A percentile compares a stretch with the other conserved stretches of the same genome.
These are phyloP conservation scores for Hirsutella thompsonii DNA, from an alignment of 2,329 filamentous ascomycete species.

Conservation along the genomic window DNA sequence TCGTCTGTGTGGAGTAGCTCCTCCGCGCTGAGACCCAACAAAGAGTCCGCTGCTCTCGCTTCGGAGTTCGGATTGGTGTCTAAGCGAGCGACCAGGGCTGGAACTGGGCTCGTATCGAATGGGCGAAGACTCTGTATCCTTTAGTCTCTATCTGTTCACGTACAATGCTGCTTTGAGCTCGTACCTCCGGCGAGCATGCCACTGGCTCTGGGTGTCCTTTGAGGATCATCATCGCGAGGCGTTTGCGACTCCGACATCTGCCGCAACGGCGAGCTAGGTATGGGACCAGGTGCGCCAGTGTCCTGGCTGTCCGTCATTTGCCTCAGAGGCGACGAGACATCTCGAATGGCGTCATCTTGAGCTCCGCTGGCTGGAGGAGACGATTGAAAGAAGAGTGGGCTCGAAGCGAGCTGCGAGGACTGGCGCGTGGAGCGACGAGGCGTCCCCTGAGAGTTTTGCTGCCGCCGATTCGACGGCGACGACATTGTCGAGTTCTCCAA, in stretches of 20 bases:
- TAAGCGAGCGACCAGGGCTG: slow-evolving; percentile 56
- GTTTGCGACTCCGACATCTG: slow-evolving; percentile 47
- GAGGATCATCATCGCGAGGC: slow-evolving; percentile 32
- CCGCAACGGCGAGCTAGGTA: slow-evolving; percentile 46
- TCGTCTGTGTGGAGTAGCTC: slow-evolving; percentile 44
- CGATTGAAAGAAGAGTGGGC: slow-evolving; percentile 65
- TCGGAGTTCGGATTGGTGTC: slow-evolving; percentile 56
- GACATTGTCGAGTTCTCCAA: slow-evolving; percentile 20
- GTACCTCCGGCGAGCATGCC: slow-evolving; percentile 48
- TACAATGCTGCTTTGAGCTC: not conserved
- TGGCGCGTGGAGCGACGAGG: slow-evolving; percentile 29
- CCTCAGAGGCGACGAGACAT: slow-evolving; percentile 40
- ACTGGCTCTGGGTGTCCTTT: slow-evolving; percentile 60
- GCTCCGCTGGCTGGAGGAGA: slow-evolving; percentile 20
- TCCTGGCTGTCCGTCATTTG: slow-evolving; percentile 46
- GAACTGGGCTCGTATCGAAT: slow-evolving; percentile 86
- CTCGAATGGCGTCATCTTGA: slow-evolving; percentile 17
- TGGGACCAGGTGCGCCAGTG: slow-evolving; percentile 22
- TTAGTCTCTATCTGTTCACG: slow-evolving; percentile 4
- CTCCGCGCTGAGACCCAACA: slow-evolving; percentile 49
- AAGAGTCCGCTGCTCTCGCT: slow-evolving; percentile 85
- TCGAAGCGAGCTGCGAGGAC: slow-evolving; percentile 50
- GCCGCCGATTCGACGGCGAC: slow-evolving; percentile 31
- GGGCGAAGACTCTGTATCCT: slow-evolving; percentile 66
- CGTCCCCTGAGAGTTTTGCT: slow-evolving; percentile 38